Evolutionary conservation across 257 asterid genomes (phyloP).

Genomic region (Solanum verrucosum): DNA sequence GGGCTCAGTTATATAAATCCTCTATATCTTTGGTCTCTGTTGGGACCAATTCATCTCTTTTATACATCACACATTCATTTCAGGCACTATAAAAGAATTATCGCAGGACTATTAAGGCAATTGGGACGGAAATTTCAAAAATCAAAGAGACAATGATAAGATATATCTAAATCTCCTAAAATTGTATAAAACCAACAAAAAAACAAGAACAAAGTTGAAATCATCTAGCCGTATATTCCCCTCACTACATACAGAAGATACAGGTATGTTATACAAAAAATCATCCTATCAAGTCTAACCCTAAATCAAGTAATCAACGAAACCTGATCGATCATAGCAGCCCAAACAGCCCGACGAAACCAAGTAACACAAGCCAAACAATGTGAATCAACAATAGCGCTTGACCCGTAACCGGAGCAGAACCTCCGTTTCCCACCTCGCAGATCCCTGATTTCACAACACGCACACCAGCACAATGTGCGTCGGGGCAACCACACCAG

Average conservation of each 20-base stretch:
- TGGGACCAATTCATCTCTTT: background rate
- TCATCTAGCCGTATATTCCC: background rate
- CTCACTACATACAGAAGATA: background rate
- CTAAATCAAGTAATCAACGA: background rate
- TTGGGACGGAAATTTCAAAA: background rate
- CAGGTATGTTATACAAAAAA: background rate
- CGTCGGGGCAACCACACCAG: slow-evolving; percentile 99
- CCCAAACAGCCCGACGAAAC: slow-evolving; percentile 70
- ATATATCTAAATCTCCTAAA: background rate
- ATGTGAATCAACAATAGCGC: slow-evolving; percentile 87
- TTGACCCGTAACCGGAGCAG: slow-evolving; percentile 72
- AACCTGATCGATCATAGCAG: slow-evolving; percentile 41
- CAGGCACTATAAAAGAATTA: background rate
- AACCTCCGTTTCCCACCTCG: slow-evolving; percentile 78
- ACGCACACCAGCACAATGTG: slow-evolving; percentile 70
- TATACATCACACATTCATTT: background rate
- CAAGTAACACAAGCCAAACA: slow-evolving; percentile 80
- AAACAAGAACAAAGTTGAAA: background rate
- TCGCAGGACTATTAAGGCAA: background rate
- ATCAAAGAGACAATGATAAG: background rate
- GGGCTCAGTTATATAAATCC: background rate
- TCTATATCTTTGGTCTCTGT: background rate
- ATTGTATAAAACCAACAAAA: background rate
- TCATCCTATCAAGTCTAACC: background rate
- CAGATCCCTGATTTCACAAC: slow-evolving; percentile 68